These are phyloP conservation scores for Aspergillus sclerotiicarbonarius DNA, from an alignment of 495 filamentous ascomycete genomes.

Conservation along the genomic window DNA sequence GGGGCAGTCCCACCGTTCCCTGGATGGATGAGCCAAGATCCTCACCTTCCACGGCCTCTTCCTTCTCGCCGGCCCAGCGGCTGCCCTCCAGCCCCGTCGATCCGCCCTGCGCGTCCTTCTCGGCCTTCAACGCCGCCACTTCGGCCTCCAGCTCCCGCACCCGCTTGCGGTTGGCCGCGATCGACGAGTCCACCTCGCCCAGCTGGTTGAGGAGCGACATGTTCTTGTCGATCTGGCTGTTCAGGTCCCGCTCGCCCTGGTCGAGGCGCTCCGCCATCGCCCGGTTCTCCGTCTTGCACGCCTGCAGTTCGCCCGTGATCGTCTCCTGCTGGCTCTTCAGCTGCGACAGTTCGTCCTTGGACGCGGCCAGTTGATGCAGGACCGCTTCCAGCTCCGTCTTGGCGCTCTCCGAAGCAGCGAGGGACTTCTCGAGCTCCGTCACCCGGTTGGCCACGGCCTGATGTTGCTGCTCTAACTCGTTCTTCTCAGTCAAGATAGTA, in stretches of 20 bases:
- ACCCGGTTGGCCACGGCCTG: conserved; percentile 27
- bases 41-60: conserved; percentile 51
- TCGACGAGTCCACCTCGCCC: conserved; percentile 39
- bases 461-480: conserved; percentile 33
- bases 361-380: conserved; percentile 32
- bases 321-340: conserved; percentile 34
- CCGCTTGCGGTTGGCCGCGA: conserved; percentile 39
- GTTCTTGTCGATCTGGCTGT: conserved; percentile 50
- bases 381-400: conserved; percentile 37
- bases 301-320: conserved; percentile 31
- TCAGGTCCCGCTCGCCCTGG: conserved; percentile 38
- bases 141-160: conserved; percentile 49
- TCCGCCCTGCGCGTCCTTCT: conserved; percentile 29
- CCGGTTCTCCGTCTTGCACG: conserved; percentile 29
- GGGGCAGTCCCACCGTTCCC: conserved; percentile 54
- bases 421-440: conserved; percentile 37
- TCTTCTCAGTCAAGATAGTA: conserved; percentile 32
- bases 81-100: conserved; percentile 37
- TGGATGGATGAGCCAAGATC: conserved; percentile 53
- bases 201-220: conserved; percentile 47
- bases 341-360: conserved; percentile 35
- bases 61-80: conserved; percentile 41
- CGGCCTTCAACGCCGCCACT: conserved; percentile 37
- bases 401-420: conserved; percentile 26
- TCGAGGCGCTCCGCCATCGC: conserved; percentile 37